phyloP scores from a whole-genome alignment of 208 protist species.

The Leishmania tarentolae region DNA sequence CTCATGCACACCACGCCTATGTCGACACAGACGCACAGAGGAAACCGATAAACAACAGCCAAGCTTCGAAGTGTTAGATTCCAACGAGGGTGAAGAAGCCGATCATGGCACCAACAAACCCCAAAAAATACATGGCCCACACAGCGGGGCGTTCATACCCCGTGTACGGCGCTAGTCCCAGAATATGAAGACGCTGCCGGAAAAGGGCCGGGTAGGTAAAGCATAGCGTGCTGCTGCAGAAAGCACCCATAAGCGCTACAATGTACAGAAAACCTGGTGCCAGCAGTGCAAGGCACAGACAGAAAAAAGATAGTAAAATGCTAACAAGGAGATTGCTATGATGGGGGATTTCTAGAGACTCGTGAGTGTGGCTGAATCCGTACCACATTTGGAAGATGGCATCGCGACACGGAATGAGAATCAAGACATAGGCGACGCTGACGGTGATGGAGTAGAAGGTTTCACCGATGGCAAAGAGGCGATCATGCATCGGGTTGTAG shows the following conservation, averaged over 20 bases:
- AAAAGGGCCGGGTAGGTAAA: slow-evolving; percentile 74
- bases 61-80: not conserved
- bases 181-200: slow-evolving; percentile 50
- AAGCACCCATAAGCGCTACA: slow-evolving; percentile 61
- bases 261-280: slow-evolving; percentile 64
- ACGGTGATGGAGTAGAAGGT: slow-evolving; percentile 60
- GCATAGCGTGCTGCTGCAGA: slow-evolving; percentile 76
- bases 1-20: not conserved
- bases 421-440: slow-evolving; percentile 63
- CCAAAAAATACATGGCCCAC: slow-evolving; percentile 51
- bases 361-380: slow-evolving; percentile 55
- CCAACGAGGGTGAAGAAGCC: slow-evolving; percentile 33
- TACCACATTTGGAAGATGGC: slow-evolving; percentile 58
- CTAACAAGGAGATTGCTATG: slow-evolving; percentile 47
- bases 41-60: not conserved
- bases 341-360: slow-evolving; percentile 33
- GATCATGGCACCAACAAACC: slow-evolving; percentile 44
- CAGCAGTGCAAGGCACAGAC: slow-evolving; percentile 51
- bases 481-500: slow-evolving; percentile 63
- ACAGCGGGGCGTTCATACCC: slow-evolving; percentile 35
- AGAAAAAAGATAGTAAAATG: slow-evolving; percentile 41
- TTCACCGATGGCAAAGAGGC: slow-evolving; percentile 47
- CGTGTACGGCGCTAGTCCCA: slow-evolving; percentile 46
- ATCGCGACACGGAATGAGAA: slow-evolving; percentile 69
- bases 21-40: not conserved